Conservation (phyloP, 805 yeast genomes). For the Wickerhamiella azymoides region DNA sequence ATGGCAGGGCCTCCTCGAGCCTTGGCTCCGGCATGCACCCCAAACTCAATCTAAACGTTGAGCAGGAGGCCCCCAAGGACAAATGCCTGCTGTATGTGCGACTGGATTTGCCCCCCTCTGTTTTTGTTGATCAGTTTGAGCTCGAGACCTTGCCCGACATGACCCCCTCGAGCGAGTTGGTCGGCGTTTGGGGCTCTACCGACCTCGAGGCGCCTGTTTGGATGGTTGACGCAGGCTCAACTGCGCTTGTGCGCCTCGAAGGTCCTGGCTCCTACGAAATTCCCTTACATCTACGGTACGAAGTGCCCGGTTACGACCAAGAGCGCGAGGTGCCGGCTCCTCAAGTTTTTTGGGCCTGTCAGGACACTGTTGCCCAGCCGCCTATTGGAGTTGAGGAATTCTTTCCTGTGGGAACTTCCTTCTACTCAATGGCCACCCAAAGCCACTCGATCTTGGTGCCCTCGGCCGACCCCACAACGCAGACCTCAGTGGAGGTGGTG, state of each 20-base stretch:
- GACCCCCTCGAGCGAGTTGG: slow-evolving; percentile 21
- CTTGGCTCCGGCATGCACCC: slow-evolving; percentile 19
- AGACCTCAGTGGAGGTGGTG: slow-evolving; percentile 5
- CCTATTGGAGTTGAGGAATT: slow-evolving; percentile 34
- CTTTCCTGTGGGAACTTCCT: slow-evolving; percentile 35
- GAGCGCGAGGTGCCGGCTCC: slow-evolving; percentile 28
- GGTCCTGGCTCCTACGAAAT: slow-evolving; percentile 23
- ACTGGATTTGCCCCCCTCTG: slow-evolving; percentile 31
- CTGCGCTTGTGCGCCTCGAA: slow-evolving; percentile 27
- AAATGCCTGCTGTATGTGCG: slow-evolving; percentile 33
- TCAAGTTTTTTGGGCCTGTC: slow-evolving; percentile 38
- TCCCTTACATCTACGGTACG: slow-evolving; percentile 40
- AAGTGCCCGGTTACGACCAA: slow-evolving; percentile 26
- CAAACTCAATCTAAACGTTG: slow-evolving; percentile 6
- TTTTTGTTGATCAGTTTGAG: slow-evolving; percentile 46
- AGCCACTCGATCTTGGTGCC: slow-evolving; percentile 30
- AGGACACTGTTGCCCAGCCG: slow-evolving; percentile 29
- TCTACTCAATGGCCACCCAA: slow-evolving; percentile 25
- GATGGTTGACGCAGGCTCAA: slow-evolving; percentile 35
- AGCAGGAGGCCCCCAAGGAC: slow-evolving; percentile 11
- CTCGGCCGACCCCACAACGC: slow-evolving; percentile 26
- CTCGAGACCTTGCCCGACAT: slow-evolving; percentile 25
- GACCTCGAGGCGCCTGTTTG: slow-evolving; percentile 46
- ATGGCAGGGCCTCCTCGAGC: background rate
- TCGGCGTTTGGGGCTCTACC: slow-evolving; percentile 38